These are phyloP conservation scores for Wickerhamiella vanderwaltii DNA, from an alignment of 805 yeast species.

Conservation along the genomic window DNA sequence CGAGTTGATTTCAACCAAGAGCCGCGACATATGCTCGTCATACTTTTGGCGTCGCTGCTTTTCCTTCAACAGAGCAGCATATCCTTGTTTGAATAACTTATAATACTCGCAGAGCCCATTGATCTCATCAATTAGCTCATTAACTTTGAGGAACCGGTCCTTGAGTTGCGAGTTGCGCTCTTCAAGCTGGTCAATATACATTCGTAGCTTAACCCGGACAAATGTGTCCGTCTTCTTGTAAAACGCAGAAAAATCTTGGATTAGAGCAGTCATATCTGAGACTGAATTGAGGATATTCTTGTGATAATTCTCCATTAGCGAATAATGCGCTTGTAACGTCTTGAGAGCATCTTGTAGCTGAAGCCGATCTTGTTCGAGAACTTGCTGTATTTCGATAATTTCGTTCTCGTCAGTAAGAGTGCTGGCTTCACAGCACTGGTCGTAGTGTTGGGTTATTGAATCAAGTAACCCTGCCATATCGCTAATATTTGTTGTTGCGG, in stretches of 20 bases:
- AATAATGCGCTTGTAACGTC: slow-evolving; percentile 1
- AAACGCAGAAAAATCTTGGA: slow-evolving; percentile 1
- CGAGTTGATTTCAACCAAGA: slow-evolving; percentile 33
- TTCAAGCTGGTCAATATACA: slow-evolving; percentile 18
- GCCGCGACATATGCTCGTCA: slow-evolving; percentile 31
- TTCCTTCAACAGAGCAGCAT: slow-evolving; percentile 41
- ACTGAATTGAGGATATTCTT: slow-evolving; percentile 10
- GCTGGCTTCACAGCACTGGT: slow-evolving; percentile 51
- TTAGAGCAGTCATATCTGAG: slow-evolving; percentile 19
- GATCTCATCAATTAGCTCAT: slow-evolving; percentile 27
- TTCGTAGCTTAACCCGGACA: slow-evolving; percentile 15
- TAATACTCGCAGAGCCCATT: slow-evolving; percentile 38
- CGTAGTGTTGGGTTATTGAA: slow-evolving; percentile 70
- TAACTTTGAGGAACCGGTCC: slow-evolving; percentile 22
- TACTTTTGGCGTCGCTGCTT: slow-evolving; percentile 37
- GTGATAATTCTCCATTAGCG: slow-evolving; percentile 16
- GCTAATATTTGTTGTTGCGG: slow-evolving; percentile 35
- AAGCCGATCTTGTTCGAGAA: slow-evolving; percentile 31
- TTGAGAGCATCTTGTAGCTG: slow-evolving; percentile 25
- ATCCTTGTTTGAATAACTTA: slow-evolving; percentile 39
- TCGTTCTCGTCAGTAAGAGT: slow-evolving; percentile 30
- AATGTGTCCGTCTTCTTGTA: slow-evolving; percentile 18
- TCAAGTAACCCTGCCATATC: slow-evolving; percentile 60
- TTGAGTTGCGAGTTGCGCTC: slow-evolving; percentile 18
- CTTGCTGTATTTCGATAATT: slow-evolving; percentile 43